Conservation (phyloP, 257 asterid genomes). For the Nyctanthes arbortristis region DNA sequence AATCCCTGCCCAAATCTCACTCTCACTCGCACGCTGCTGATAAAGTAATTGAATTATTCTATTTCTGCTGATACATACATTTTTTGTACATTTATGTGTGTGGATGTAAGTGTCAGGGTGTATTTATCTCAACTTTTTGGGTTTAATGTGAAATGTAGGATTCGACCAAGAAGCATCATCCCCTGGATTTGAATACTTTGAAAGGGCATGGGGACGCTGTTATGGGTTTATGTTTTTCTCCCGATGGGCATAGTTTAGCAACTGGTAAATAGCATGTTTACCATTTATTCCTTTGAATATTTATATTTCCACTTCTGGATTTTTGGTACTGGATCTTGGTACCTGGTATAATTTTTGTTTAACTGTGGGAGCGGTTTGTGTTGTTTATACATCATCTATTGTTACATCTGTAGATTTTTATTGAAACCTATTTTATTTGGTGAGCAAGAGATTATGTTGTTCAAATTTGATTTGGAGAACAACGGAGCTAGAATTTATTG, state of each 20-base stretch:
- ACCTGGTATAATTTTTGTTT: background rate
- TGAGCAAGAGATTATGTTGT: no score
- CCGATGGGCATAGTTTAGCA: slow-evolving; percentile 76
- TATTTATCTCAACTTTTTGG: slow-evolving; percentile 14
- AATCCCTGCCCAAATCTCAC: slow-evolving; percentile 65
- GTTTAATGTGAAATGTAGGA: slow-evolving; percentile 54
- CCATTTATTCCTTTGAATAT: background rate
- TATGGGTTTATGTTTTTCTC: slow-evolving; percentile 77
- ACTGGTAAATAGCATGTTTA: slow-evolving; percentile 54
- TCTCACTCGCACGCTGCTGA: slow-evolving; percentile 62
- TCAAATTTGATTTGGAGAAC: no score
- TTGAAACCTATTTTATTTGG: slow-evolving; percentile 9
- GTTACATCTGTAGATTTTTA: background rate
- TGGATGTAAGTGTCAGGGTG: slow-evolving; percentile 16
- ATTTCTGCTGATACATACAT: no score
- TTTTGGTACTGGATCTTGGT: background rate
- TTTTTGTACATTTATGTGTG: slow-evolving; percentile 11
- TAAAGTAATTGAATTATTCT: no score
- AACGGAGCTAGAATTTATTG: background rate
- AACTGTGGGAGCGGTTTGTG: slow-evolving; percentile 6
- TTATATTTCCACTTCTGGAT: no score
- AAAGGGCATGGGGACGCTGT: slow-evolving; percentile 97
- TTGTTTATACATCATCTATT: background rate
- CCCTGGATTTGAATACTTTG: slow-evolving; percentile 91
- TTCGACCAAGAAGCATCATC: slow-evolving; percentile 79